Evolutionary conservation across 2,329 filamentous ascomycete genomes (phyloP).

Genomic region (Microdochium trichocladiopsis): DNA sequence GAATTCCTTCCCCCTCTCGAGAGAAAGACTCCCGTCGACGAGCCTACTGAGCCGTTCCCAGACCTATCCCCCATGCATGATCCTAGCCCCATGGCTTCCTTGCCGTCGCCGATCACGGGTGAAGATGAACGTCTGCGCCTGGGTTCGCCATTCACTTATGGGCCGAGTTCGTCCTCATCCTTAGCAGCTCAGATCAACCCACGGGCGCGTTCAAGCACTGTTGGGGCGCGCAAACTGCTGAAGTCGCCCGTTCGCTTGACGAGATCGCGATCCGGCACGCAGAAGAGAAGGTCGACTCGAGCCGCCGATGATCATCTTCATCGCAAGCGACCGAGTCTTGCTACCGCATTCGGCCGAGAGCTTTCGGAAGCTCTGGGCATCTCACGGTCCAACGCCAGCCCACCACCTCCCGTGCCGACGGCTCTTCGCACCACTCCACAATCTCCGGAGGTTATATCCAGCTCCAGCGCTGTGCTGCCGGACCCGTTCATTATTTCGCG

Average conservation of each 20-base stretch:
- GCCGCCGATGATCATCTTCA: constrained; percentile 31
- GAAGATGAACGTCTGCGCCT: constrained; percentile 28
- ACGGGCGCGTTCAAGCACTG: constrained; percentile 37
- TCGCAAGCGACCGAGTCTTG: constrained; percentile 48
- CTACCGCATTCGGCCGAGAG: constrained; percentile 44
- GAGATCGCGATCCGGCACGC: constrained; percentile 42
- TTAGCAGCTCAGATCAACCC: constrained; percentile 31
- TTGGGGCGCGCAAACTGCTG: constrained; percentile 41
- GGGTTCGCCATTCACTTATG: constrained; percentile 52
- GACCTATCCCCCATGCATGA: not conserved
- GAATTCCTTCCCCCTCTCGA: constrained; percentile 11
- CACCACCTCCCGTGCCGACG: not conserved
- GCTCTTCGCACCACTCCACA: constrained; percentile 4
- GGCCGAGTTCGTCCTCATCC: constrained; percentile 49
- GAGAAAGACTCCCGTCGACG: constrained; percentile 2
- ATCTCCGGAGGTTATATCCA: constrained; percentile 3
- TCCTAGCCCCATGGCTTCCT: not conserved
- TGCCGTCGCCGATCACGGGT: not conserved
- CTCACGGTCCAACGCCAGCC: not conserved
- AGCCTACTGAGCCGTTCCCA: constrained; percentile 2
- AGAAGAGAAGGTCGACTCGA: constrained; percentile 47
- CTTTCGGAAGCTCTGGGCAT: constrained; percentile 23
- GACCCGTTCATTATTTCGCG: constrained; percentile 13
- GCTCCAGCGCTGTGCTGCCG: not conserved
- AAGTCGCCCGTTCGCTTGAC: constrained; percentile 46